Base-by-base conservation (phyloP, 2,329 filamentous ascomycete species). In the Amylocarpus encephaloides region DNA sequence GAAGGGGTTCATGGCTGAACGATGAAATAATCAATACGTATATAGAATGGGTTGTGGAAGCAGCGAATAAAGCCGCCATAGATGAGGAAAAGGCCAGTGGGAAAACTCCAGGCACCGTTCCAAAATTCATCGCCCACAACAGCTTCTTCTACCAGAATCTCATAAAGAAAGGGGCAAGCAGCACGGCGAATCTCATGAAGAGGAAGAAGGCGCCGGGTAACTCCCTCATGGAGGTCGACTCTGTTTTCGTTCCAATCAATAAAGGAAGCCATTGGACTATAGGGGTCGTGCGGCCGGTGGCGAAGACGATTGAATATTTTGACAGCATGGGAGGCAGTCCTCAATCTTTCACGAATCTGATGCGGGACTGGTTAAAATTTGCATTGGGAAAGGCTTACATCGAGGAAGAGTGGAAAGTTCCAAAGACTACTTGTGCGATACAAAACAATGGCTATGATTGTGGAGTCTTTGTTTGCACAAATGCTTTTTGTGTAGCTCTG, bases 391-490 rank as follows among this genome's bases (percentile, higher is more conserved):
- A 76, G 2, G 66, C 68, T 5, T 89, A 77, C 60, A 62, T 73
- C 2, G 69, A 70, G 12, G 67, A 69, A 1, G 82, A 86, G 36
- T 91, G 86, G 86, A 71, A 65, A 19, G 69, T 73, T 1, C 68
- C 77, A 6, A 64, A 68, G n/a, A 71, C 75, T 40, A 65, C 67
- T 13, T 78, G 77, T 33, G 75, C 79, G 0, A 60, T 56, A 2
- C 86, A 91, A 65, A 72, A 69, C 22, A 91, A 91, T 61, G 76
- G 76, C 1, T 80, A 77, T 62, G 87, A 91, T 64, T 91, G 87
- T 58, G 87, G 87, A n/a, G 79, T 89, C 3, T 88, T 88, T 64
- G 79, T 83, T 12, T 80, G 88, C 57, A 79, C 86, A 15, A 92
- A 91, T 61, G 82, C 79, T 13, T 76, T 88, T 43, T 86, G 81